Conservation (phyloP, 164 flowering plant genomes). For the Magnolia kwangsiensis region DNA sequence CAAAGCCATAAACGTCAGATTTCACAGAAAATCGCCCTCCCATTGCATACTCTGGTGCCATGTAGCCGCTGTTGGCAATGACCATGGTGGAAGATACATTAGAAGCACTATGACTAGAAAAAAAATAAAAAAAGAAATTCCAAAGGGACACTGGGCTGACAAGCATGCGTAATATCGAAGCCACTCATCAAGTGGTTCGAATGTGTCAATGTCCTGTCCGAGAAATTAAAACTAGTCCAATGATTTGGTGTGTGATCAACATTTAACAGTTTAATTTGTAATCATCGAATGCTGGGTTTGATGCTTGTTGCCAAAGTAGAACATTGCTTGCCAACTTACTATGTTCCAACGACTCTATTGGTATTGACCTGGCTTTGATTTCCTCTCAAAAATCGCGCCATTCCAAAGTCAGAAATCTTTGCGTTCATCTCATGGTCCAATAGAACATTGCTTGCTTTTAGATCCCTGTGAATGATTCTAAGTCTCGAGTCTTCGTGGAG, state of each 20-base stretch:
- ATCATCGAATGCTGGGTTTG: too few relatives aligned
- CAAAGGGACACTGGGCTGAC: too few relatives aligned
- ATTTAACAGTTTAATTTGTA: too few relatives aligned
- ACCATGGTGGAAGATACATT: too few relatives aligned
- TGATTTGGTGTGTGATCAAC: too few relatives aligned
- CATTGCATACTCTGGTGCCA: conserved; percentile 7
- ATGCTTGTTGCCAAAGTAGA: too few relatives aligned
- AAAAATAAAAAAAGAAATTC: too few relatives aligned
- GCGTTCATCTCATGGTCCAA: conserved; percentile 37
- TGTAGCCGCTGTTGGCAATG: neutral
- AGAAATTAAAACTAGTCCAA: too few relatives aligned
- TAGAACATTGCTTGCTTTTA: conserved; percentile 41
- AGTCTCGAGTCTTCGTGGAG: conserved; percentile 42
- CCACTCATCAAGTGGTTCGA: too few relatives aligned
- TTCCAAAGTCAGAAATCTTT: conserved; percentile 52
- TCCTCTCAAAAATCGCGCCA: conserved; percentile 32
- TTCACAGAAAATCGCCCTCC: conserved; percentile 8
- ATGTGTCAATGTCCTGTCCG: too few relatives aligned
- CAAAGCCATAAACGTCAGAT: conserved; percentile 7
- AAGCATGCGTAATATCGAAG: too few relatives aligned
- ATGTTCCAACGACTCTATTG: conserved; percentile 37
- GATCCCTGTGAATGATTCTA: conserved; percentile 44
- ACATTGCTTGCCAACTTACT: conserved; percentile 24
- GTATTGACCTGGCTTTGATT: conserved; percentile 31
- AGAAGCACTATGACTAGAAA: neutral